phyloP scores from a whole-genome alignment of 441 rosid species.

The Hura crepitans region DNA sequence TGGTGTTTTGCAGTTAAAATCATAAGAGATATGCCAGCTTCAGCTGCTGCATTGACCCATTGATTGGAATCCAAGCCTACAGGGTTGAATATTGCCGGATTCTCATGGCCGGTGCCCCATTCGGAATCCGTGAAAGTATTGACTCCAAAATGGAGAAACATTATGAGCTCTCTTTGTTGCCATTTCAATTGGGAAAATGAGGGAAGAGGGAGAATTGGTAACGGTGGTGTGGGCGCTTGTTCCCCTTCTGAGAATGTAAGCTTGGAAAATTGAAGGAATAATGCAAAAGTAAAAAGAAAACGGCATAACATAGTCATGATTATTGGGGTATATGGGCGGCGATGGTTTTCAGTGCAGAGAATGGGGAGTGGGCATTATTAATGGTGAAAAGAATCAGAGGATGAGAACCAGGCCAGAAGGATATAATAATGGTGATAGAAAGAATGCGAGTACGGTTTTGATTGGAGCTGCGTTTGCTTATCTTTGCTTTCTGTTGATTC shows the following conservation, averaged over 20 bases:
- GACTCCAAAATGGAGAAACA: conserved; percentile 77
- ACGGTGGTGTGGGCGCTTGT: conserved; percentile 49
- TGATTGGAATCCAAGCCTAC: conserved; percentile 44
- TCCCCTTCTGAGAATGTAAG: conserved; percentile 24
- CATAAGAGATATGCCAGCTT: conserved; percentile 51
- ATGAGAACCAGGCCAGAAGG: too few species aligned
- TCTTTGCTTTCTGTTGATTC: too few species aligned
- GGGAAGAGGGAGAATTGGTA: conserved; percentile 62
- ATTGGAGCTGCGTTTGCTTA: too few species aligned
- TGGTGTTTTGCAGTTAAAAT: conserved; percentile 76
- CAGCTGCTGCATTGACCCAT: conserved; percentile 51
- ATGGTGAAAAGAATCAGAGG: too few species aligned
- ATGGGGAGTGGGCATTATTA: too few species aligned
- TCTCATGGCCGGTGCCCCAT: conserved; percentile 65
- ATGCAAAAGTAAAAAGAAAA: neutral
- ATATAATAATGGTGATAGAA: too few species aligned
- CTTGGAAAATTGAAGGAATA: conserved; percentile 15
- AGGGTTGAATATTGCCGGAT: conserved; percentile 52
- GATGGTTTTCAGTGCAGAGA: too few species aligned
- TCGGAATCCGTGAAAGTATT: conserved; percentile 73
- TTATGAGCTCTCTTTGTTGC: conserved; percentile 68
- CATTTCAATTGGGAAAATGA: conserved; percentile 60
- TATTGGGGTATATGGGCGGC: too few species aligned
- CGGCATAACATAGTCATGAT: too few species aligned
- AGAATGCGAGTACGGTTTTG: too few species aligned